These are phyloP conservation scores for Diospyros kaki DNA, from an alignment of 148 eudicot species.

Conservation along the genomic window DNA sequence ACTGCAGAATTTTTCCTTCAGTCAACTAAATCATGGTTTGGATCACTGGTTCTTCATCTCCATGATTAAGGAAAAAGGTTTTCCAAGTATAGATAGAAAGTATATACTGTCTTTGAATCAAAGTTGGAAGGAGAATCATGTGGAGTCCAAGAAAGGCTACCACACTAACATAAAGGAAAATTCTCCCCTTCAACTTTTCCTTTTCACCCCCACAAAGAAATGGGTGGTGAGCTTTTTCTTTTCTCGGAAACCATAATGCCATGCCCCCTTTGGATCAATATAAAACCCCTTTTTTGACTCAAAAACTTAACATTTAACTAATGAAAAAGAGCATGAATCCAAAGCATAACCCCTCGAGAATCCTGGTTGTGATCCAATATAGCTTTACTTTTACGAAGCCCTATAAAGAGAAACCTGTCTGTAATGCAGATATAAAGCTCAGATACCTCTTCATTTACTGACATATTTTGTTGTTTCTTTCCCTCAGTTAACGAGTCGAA, in stretches of 20 bases:
- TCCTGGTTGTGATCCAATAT: slow-evolving; percentile 21
- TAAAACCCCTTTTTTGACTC: slow-evolving; percentile 19
- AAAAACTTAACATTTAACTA: neutral
- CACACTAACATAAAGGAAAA: slow-evolving; percentile 16
- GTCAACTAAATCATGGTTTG: neutral
- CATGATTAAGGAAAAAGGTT: neutral
- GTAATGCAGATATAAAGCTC: neutral
- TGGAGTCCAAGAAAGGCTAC: slow-evolving; percentile 16
- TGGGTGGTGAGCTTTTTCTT: slow-evolving; percentile 8
- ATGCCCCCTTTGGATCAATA: slow-evolving; percentile 9
- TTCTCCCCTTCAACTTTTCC: slow-evolving; percentile 20
- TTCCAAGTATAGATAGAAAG: neutral
- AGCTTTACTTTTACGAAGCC: slow-evolving; percentile 19
- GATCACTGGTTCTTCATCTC: neutral
- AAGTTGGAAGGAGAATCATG: neutral
- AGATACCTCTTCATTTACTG: neutral
- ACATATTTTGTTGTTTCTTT: neutral
- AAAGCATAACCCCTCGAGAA: slow-evolving; percentile 3
- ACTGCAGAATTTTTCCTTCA: neutral
- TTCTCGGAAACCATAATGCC: slow-evolving; percentile 21
- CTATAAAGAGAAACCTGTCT: slow-evolving; percentile 10
- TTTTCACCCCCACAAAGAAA: neutral
- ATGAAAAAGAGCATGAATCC: neutral
- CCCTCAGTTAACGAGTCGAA: neutral
- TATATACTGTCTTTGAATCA: slow-evolving; percentile 11